Evolutionary conservation across 257 asterid genomes (phyloP).

Genomic region (Nicotiana attenuata): DNA sequence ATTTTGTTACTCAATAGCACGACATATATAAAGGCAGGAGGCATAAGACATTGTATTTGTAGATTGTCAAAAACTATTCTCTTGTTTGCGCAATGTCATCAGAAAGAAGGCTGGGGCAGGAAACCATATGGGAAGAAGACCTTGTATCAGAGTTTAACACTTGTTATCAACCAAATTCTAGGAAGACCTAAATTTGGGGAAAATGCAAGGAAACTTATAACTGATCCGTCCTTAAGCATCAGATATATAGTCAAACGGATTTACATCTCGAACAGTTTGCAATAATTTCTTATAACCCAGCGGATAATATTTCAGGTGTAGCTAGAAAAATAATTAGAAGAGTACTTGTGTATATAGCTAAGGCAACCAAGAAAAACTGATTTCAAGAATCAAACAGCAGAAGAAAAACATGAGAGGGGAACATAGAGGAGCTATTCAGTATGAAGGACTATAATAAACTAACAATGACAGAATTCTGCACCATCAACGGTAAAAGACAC

Average conservation of each 20-base stretch:
- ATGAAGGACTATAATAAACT: background rate
- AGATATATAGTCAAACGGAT: background rate
- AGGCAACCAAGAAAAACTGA: too few species aligned
- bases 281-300: background rate
- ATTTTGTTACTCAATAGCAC: background rate
- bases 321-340: background rate
- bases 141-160: background rate
- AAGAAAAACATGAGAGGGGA: too few species aligned
- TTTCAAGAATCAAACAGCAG: too few species aligned
- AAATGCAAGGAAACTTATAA: background rate
- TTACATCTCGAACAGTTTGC: background rate
- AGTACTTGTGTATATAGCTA: background rate
- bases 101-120: background rate
- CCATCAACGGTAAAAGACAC: background rate
- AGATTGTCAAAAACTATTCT: background rate
- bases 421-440: background rate
- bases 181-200: background rate
- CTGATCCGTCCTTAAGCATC: background rate
- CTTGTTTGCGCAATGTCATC: background rate
- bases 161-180: background rate
- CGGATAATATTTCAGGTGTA: background rate
- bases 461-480: background rate
- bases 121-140: background rate
- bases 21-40: background rate
- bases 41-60: background rate